Conservation (phyloP, 2,329 filamentous ascomycete genomes). For the Lasiodiplodia gonubiensis region DNA sequence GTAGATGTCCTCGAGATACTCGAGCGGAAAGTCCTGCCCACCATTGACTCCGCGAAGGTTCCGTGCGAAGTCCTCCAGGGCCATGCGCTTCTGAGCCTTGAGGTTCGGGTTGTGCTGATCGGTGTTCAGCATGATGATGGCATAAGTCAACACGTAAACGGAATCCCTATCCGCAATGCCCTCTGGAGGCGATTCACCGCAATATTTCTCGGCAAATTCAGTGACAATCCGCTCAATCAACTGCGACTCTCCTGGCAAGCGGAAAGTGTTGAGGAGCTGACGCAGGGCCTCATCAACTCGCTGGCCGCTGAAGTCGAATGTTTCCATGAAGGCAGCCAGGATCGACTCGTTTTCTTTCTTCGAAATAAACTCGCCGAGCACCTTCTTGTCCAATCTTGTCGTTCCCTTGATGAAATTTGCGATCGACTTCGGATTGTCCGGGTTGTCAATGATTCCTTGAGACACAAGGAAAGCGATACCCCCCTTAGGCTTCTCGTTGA, state of each 20-base stretch:
- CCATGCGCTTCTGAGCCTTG: constrained; percentile 80
- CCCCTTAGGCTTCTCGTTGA: constrained; percentile 92
- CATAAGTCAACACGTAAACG: constrained; percentile 89
- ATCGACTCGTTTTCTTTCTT: constrained; percentile 89
- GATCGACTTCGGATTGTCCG: constrained; percentile 74
- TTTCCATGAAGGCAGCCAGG: constrained; percentile 79
- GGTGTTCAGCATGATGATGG: constrained; percentile 96
- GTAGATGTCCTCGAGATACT: constrained; percentile 86
- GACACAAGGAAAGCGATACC: constrained; percentile 85
- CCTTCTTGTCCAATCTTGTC: constrained; percentile 84
- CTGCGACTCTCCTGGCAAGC: constrained; percentile 88
- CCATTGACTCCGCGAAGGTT: constrained; percentile 92
- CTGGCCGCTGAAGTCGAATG: constrained; percentile 88
- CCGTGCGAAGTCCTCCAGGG: constrained; percentile 77
- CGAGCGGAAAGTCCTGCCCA: constrained; percentile 79
- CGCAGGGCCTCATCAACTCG: constrained; percentile 89
- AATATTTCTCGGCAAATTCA: constrained; percentile 86
- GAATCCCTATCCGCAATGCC: constrained; percentile 85
- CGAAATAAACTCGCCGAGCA: constrained; percentile 89
- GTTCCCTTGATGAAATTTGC: constrained; percentile 90
- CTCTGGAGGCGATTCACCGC: constrained; percentile 69
- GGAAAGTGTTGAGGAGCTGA: constrained; percentile 86
- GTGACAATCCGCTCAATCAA: constrained; percentile 93
- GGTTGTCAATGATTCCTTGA: constrained; percentile 82
- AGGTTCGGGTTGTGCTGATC: constrained; percentile 96